Evolutionary conservation across 2,329 filamentous ascomycete species (phyloP).

Genomic region (Calonectria pauciramosa): DNA sequence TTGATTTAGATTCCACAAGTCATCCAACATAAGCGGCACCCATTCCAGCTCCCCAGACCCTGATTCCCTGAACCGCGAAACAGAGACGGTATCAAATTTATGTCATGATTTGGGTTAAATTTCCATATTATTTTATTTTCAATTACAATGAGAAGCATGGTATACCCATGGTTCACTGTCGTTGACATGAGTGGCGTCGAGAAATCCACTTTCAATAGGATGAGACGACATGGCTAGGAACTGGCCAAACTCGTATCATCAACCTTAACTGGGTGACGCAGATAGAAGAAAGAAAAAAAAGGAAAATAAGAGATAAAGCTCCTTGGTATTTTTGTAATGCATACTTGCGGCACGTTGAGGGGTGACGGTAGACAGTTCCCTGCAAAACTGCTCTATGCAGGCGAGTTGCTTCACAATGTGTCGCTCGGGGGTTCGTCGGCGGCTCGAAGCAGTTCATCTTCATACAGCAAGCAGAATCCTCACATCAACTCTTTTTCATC

Average conservation of each 20-base stretch:
- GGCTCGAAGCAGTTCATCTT: background rate
- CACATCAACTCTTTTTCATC: background rate
- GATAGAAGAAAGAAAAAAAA: background rate
- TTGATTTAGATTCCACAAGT: background rate
- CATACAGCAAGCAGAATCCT: background rate
- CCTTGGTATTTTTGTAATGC: background rate
- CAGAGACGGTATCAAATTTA: background rate
- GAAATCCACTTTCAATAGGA: background rate
- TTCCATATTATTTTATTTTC: background rate
- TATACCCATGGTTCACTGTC: too few species aligned
- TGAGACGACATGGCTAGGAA: background rate
- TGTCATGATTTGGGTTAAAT: background rate
- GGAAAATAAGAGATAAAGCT: background rate
- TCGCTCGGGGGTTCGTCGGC: background rate
- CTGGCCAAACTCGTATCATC: background rate
- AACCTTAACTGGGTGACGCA: background rate
- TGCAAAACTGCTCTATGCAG: background rate
- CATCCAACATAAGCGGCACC: background rate
- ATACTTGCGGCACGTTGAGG: background rate
- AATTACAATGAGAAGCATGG: background rate
- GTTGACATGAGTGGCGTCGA: background rate
- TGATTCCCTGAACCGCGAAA: background rate
- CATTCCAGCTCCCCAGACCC: background rate
- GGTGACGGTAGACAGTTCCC: background rate
- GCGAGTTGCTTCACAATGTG: constrained; percentile 6